These are phyloP conservation scores for Penicillium sp. DNA, from an alignment of 2,329 filamentous ascomycete genomes.

Conservation along the genomic window DNA sequence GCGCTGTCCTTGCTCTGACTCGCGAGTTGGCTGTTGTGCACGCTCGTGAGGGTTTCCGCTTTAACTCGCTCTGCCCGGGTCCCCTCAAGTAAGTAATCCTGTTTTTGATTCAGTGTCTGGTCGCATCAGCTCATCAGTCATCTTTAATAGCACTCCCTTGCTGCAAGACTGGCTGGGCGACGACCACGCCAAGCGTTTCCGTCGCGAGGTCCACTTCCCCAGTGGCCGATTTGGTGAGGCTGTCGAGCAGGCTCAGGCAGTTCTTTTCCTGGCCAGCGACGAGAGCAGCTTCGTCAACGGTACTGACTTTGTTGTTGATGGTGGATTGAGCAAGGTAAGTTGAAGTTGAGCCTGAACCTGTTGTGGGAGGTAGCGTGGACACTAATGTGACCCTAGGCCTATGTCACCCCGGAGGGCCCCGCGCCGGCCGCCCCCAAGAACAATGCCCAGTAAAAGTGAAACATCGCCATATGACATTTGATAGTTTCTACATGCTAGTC, in stretches of 20 bases:
- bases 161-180: constrained; percentile 93
- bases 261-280: constrained; percentile 82
- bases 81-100: constrained; percentile 65
- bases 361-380: neutral
- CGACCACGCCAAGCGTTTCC: constrained; percentile 73
- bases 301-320: constrained; percentile 90
- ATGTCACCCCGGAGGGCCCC: constrained; percentile 64
- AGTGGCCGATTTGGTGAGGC: constrained; percentile 86
- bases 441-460: constrained; percentile 27
- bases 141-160: constrained; percentile 64
- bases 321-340: constrained; percentile 72
- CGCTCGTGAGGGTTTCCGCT: constrained; percentile 82
- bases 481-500: neutral
- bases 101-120: neutral
- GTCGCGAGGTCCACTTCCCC: constrained; percentile 88
- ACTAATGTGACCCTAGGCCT: constrained; percentile 53
- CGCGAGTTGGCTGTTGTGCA: constrained; percentile 89
- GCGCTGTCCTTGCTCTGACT: constrained; percentile 85
- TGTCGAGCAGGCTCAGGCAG: constrained; percentile 88
- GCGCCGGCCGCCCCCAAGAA: constrained; percentile 55
- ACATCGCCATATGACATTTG: neutral
- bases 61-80: constrained; percentile 87
- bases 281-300: constrained; percentile 89
- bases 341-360: neutral
- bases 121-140: neutral